A percentile compares a stretch with the other conserved stretches of the same genome.
phyloP scores from a whole-genome alignment of 208 protist species.

The Acanthamoeba sp. region DNA sequence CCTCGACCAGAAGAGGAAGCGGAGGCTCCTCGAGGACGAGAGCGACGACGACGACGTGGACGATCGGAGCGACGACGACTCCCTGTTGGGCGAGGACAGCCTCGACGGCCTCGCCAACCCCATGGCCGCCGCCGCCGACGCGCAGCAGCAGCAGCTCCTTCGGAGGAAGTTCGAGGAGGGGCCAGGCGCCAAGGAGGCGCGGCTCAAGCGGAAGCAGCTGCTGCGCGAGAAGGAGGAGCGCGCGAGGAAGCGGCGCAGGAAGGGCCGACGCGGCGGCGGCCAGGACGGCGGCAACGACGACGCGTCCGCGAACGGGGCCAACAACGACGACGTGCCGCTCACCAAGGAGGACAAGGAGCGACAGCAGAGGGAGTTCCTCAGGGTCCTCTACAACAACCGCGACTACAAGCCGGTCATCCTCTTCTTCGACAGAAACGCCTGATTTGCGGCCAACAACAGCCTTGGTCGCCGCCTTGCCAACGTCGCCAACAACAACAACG shows the following conservation, averaged over 20 bases:
- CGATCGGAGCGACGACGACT: background rate
- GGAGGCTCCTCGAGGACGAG: background rate
- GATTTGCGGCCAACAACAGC: background rate
- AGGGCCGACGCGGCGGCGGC: background rate
- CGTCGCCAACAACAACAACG: too few relatives aligned
- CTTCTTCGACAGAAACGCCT: conserved; percentile 60
- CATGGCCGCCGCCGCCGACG: background rate
- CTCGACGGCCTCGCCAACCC: background rate
- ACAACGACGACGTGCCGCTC: conserved; percentile 54
- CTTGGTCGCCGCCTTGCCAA: too few relatives aligned
- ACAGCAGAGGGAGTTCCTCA: conserved; percentile 56
- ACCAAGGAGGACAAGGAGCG: conserved; percentile 71
- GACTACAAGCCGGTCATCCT: conserved; percentile 70
- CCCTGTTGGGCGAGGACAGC: background rate
- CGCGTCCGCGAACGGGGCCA: background rate
- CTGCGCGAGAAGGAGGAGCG: conserved; percentile 32
- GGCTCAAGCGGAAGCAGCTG: background rate
- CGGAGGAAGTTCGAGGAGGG: conserved; percentile 21
- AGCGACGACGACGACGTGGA: conserved; percentile 7
- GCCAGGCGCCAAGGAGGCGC: conserved; percentile 3
- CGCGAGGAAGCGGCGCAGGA: conserved; percentile 2
- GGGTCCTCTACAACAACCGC: conserved; percentile 57
- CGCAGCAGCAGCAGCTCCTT: background rate
- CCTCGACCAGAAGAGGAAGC: background rate
- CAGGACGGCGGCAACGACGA: background rate